Evolutionary conservation across 2,329 filamentous ascomycete genomes (phyloP).

Genomic region (Alternaria gaisen): DNA sequence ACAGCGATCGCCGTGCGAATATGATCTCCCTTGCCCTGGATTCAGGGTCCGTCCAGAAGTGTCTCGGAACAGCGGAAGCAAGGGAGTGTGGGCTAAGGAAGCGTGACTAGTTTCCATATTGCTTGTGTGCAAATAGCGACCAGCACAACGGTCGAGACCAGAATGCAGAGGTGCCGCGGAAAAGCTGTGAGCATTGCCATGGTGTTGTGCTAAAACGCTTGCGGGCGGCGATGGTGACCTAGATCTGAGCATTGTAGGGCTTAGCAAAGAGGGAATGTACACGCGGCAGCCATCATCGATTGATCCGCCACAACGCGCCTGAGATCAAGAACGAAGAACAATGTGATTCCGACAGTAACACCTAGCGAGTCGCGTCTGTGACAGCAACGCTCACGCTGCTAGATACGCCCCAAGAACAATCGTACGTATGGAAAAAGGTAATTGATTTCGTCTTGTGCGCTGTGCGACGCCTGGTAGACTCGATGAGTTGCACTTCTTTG

Average conservation of each 20-base stretch:
- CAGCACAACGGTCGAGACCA: not conserved
- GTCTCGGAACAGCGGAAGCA: not conserved
- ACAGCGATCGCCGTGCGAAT: not conserved
- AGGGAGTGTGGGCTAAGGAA: not conserved
- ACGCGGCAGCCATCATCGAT: constrained; percentile 1
- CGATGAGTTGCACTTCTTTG: not conserved
- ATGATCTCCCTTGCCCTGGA: not conserved
- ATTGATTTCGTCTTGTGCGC: not conserved
- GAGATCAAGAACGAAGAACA: not conserved
- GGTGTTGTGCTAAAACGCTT: not conserved
- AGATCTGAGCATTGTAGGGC: constrained; percentile 8
- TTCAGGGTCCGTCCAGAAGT: not conserved
- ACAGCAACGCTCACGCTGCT: too few relatives aligned
- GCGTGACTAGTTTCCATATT: not conserved
- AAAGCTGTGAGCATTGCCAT: not conserved
- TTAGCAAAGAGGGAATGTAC: constrained; percentile 4
- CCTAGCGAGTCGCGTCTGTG: too few relatives aligned
- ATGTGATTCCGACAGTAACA: too few relatives aligned
- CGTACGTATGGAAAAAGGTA: too few relatives aligned
- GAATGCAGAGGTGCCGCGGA: not conserved
- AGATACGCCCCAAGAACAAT: too few relatives aligned
- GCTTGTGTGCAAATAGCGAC: not conserved
- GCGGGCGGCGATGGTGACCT: constrained; percentile 9
- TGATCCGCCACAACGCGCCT: not conserved
- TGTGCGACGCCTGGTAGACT: not conserved